Evolutionary conservation across 306 rosid species (phyloP).

Genomic region (Dalbergia cochinchinensis): DNA sequence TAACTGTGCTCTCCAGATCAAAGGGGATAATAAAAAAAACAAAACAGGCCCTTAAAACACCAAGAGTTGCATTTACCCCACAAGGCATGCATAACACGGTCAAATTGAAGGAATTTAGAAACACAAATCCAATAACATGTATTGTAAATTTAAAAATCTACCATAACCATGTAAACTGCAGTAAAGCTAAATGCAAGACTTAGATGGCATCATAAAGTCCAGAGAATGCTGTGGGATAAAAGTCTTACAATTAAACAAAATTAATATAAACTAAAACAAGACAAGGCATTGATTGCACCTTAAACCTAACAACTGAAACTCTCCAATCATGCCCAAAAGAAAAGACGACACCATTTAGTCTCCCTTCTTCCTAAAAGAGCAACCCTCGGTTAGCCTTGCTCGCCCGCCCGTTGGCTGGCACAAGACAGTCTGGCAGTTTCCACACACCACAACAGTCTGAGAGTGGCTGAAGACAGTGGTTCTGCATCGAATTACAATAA

Average conservation of each 20-base stretch:
- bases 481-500: constrained; percentile 43
- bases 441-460: constrained; percentile 63
- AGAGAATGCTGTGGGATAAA: neutral
- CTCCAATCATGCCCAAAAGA: constrained; percentile 15
- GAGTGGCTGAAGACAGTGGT: constrained; percentile 69
- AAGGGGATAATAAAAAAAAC: neutral
- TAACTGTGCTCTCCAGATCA: neutral
- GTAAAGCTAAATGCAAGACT: neutral
- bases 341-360: constrained; percentile 46
- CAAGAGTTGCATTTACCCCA: neutral
- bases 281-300: constrained; percentile 26
- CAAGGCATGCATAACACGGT: neutral
- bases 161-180: neutral
- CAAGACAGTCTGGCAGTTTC: constrained; percentile 64
- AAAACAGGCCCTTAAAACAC: neutral
- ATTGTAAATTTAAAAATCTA: neutral
- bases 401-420: constrained; percentile 67
- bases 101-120: neutral
- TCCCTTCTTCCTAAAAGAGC: constrained; percentile 67
- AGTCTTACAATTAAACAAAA: constrained; percentile 43
- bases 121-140: neutral
- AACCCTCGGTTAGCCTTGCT: constrained; percentile 64
- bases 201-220: neutral
- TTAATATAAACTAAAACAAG: constrained; percentile 37
- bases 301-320: constrained; percentile 27